A percentile compares a stretch with the other conserved stretches of the same genome.
Conservation (phyloP, 2,329 filamentous ascomycete genomes). For the Dactylellina leptospora region DNA sequence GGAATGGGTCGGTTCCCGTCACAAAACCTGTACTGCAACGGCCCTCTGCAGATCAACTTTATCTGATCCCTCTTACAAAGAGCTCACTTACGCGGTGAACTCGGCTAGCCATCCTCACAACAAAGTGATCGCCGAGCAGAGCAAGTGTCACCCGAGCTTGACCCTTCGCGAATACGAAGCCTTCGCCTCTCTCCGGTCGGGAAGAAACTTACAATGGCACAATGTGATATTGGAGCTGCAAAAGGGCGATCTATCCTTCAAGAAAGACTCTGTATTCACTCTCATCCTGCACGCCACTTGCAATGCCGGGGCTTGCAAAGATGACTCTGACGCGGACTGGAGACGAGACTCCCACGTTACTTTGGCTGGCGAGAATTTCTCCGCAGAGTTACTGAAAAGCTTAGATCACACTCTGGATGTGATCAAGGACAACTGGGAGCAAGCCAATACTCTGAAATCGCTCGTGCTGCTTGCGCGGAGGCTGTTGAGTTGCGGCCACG, state of each 20-base stretch:
- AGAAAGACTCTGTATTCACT: constrained; percentile 63
- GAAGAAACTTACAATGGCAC: constrained; percentile 65
- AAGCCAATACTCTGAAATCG: constrained; percentile 42
- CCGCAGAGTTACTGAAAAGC: constrained; percentile 1
- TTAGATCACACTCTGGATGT: constrained; percentile 56
- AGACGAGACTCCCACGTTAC: constrained; percentile 15
- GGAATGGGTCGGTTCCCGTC: constrained; percentile 8
- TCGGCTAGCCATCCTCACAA: constrained; percentile 62
- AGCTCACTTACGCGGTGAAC: constrained; percentile 56
- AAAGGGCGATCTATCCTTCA: constrained; percentile 65
- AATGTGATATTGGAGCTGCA: constrained; percentile 68
- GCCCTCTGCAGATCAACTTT: constrained; percentile 7
- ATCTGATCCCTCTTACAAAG: constrained; percentile 55
- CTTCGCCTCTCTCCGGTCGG: constrained; percentile 65
- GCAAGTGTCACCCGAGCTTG: constrained; percentile 64
- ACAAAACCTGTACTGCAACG: constrained; percentile 1
- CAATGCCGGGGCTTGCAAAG: constrained; percentile 62
- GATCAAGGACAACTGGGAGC: constrained; percentile 66
- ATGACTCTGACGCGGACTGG: not conserved
- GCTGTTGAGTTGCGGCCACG: constrained; percentile 26
- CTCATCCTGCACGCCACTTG: constrained; percentile 65
- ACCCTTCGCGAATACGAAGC: constrained; percentile 67
- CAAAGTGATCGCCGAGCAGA: constrained; percentile 65
- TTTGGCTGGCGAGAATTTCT: constrained; percentile 9
- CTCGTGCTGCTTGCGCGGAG: constrained; percentile 53